Evolutionary conservation across 768 basidiomycete species (phyloP), one percentile per base, ranked within the genome.

Genomic region (Pilatotrama ljubarskyi): DNA sequence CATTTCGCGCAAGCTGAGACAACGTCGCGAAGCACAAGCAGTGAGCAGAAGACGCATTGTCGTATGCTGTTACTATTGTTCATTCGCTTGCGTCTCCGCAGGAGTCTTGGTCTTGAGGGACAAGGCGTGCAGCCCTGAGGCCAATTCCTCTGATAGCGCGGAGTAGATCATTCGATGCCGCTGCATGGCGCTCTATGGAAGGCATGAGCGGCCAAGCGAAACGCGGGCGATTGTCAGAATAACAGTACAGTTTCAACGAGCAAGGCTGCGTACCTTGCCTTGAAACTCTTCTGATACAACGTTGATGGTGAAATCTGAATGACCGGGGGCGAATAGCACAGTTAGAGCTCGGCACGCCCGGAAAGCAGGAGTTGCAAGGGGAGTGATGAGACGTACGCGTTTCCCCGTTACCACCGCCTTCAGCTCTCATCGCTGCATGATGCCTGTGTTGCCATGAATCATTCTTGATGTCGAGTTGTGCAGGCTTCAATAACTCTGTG

Each of bases 391-490:
- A 82, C 88, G 67, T 80, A 94, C 92, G 92, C 48, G 93, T 90
- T 80, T 93, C 92, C 58, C 85, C 86, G 68, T 79, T 85, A 43
- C 81, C 83, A 64, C 82, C 85, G 55, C 80, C 83, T 72, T 84
- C 78, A 43, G 79, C 85, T 70, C 82, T 82, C 92, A 94, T 94
- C 47, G 92, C 79, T 56, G 82, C 81, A 75, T 94, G 92, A 76
- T 93, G 88, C 68, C 88, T 83, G 74, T 94, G 92, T 75, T 90
- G 80, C 83, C 84, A 86, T 52, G 92, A 93, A 68, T 94, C 88
- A 74, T 94, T 94, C 36, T 80, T 80, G 69, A 94, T 87, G 54
- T 70, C 78, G 69, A 94, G 77, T 66, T 79, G 77, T 54, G 80
- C 73, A 18, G 92, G 91, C 66, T 78, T 76, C 55, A 94, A 78